Evolutionary conservation across 139 green algal species (phyloP).

Genomic region (Chlamydomonas sp.): DNA sequence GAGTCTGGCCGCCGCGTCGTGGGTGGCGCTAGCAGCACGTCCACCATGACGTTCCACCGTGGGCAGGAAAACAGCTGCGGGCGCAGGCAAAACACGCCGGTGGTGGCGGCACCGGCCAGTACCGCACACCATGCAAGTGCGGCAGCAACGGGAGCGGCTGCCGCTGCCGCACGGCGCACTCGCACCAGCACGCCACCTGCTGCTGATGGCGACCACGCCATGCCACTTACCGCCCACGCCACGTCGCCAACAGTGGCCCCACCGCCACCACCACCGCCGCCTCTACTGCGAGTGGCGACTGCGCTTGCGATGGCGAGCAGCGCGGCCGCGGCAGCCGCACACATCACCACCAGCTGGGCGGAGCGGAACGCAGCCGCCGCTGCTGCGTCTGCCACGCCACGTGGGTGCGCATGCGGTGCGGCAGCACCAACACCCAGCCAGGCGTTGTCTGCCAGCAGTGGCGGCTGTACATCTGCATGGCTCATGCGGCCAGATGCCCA

Average conservation of each 20-base stretch:
- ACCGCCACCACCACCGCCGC: background rate
- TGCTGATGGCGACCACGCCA: background rate
- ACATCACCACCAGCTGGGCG: background rate
- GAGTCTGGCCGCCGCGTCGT: conserved; percentile 14
- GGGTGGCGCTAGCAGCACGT: background rate
- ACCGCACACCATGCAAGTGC: background rate
- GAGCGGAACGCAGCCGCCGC: background rate
- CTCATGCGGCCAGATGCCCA: background rate
- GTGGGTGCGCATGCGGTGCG: too few species aligned
- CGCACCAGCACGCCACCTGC: background rate
- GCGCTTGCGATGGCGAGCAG: background rate
- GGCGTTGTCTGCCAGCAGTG: background rate
- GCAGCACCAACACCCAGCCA: background rate
- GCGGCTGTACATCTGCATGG: background rate
- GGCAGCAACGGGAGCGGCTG: background rate
- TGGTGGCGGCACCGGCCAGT: background rate
- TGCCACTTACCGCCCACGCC: too few species aligned
- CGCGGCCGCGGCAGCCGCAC: too few species aligned
- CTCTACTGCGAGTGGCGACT: background rate
- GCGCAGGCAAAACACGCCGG: background rate
- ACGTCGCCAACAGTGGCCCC: background rate
- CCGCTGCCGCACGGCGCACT: background rate
- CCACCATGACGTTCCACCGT: conserved; percentile 8
- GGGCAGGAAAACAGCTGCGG: conserved; percentile 12
- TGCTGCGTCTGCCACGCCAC: background rate